Conservation (phyloP, 352 stramenopile genomes). For the Blastocystis sp. region DNA sequence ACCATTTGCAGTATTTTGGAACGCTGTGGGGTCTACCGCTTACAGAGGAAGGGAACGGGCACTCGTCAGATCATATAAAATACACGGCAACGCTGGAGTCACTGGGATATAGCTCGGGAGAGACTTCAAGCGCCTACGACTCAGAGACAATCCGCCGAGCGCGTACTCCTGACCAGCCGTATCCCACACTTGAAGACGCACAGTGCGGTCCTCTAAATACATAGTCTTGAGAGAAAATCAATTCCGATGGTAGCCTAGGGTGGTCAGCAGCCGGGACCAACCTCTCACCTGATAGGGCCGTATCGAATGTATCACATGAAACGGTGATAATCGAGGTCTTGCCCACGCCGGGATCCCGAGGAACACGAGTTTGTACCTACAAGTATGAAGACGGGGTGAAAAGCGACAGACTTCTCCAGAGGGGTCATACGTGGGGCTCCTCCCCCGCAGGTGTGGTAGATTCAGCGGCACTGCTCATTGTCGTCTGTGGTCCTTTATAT, state of each 20-base stretch:
- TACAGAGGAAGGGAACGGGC: slow-evolving; percentile 67
- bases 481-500: neutral
- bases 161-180: slow-evolving; percentile 91
- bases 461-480: slow-evolving; percentile 53
- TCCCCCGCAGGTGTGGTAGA: slow-evolving; percentile 43
- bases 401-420: slow-evolving; percentile 33
- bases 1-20: slow-evolving; percentile 98
- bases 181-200: slow-evolving; percentile 96
- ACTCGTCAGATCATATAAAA: slow-evolving; percentile 99
- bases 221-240: slow-evolving; percentile 98
- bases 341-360: slow-evolving; percentile 93
- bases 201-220: slow-evolving; percentile 94
- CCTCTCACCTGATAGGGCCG: slow-evolving; percentile 84
- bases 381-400: neutral
- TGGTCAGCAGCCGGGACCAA: neutral
- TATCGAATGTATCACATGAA: slow-evolving; percentile 98
- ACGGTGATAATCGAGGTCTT: slow-evolving; percentile 99
- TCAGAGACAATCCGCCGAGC: slow-evolving; percentile 55
- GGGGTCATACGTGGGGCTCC: slow-evolving; percentile 65
- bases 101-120: slow-evolving; percentile 91
- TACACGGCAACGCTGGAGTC: slow-evolving; percentile 98
- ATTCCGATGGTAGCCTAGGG: slow-evolving; percentile 96
- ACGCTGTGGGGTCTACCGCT: slow-evolving; percentile 86
- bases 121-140: slow-evolving; percentile 81
- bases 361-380: slow-evolving; percentile 78